Evolutionary conservation across 495 filamentous ascomycete genomes (phyloP).

Genomic region (Usnea hakonensis): DNA sequence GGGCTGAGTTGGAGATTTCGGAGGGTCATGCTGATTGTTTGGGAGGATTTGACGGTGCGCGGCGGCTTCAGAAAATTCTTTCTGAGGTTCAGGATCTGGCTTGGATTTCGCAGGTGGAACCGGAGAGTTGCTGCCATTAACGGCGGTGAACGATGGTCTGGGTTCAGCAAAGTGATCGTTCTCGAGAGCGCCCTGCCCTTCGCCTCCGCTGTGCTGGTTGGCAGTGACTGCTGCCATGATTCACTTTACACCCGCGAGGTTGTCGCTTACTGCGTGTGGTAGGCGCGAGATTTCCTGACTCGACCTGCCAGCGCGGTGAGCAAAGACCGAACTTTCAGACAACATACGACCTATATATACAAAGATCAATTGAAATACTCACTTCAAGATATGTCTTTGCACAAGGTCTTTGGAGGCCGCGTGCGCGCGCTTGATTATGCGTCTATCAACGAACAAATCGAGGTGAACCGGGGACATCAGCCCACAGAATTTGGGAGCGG

Average conservation of each 20-base stretch:
- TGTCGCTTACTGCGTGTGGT: slow-evolving; percentile 15
- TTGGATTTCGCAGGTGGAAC: slow-evolving; percentile 18
- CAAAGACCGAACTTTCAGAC: background rate
- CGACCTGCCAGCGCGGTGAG: slow-evolving; percentile 6
- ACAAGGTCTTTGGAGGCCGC: background rate
- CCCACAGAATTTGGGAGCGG: background rate
- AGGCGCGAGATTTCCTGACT: slow-evolving; percentile 5
- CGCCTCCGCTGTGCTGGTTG: slow-evolving; percentile 32
- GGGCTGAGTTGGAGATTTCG: slow-evolving; percentile 12
- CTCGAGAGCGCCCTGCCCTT: slow-evolving; percentile 31
- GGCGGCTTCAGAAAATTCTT: slow-evolving; percentile 23
- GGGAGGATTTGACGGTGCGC: slow-evolving; percentile 12
- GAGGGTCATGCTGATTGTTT: slow-evolving; percentile 23
- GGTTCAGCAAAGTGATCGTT: slow-evolving; percentile 37
- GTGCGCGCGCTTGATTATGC: slow-evolving; percentile 9
- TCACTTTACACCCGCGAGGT: slow-evolving; percentile 14
- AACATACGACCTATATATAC: background rate
- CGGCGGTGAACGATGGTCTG: slow-evolving; percentile 47
- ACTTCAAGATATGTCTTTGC: background rate
- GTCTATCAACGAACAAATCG: slow-evolving; percentile 6
- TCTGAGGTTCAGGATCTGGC: slow-evolving; percentile 22
- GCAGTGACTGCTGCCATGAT: slow-evolving; percentile 41
- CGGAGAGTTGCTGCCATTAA: slow-evolving; percentile 40
- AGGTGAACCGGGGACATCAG: background rate
- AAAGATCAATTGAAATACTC: background rate